Conservation (phyloP, 139 green algal genomes). For the Zygnema cylindricum region DNA sequence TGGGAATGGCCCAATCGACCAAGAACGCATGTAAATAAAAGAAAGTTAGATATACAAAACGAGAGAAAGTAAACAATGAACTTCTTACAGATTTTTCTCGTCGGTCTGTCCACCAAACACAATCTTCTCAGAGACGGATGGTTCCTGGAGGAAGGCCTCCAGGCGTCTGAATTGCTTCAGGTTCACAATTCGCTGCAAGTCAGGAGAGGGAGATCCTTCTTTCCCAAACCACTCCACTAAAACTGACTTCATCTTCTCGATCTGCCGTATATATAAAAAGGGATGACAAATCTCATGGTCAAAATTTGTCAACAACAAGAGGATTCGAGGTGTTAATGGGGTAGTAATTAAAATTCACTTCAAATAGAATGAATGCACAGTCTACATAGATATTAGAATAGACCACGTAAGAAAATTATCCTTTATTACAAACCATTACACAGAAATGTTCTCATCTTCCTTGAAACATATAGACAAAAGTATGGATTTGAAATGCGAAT, state of each 20-base stretch:
- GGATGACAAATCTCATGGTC: not conserved
- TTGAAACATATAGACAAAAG: no score
- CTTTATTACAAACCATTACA: no score
- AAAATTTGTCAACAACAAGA: not conserved
- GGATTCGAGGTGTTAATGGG: not conserved
- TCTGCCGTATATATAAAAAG: not conserved
- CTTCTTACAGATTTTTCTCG: conserved; percentile 7
- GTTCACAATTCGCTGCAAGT: conserved; percentile 43
- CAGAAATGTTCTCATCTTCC: no score
- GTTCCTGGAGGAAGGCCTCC: not conserved
- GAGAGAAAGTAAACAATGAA: no score
- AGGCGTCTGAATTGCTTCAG: conserved; percentile 37
- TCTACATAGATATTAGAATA: no score
- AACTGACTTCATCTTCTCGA: conserved; percentile 17
- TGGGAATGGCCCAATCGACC: no score
- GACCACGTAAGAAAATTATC: no score
- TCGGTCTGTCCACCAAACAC: conserved; percentile 30
- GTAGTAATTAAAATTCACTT: not conserved
- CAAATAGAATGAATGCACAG: not conserved
- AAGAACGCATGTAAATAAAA: no score
- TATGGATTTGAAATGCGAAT: no score
- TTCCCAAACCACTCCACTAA: conserved; percentile 26
- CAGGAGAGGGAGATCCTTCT: conserved; percentile 2
- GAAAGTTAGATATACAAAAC: no score
- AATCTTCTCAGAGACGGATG: not conserved